Conservation (phyloP, 306 rosid species). For the Medicago ruthenica region DNA sequence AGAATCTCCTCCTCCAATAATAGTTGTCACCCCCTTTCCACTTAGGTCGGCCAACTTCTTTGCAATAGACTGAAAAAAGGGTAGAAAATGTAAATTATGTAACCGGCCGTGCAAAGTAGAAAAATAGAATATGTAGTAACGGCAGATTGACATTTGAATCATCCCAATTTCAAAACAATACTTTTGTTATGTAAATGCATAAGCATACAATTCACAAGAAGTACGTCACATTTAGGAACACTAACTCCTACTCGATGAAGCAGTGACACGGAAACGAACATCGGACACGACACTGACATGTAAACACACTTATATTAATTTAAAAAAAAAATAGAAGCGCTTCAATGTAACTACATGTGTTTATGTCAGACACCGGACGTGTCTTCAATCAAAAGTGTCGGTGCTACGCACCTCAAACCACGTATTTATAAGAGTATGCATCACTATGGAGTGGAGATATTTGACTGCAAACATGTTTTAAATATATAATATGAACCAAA, state of each 20-base stretch:
- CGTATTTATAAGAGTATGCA: not conserved
- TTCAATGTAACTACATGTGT: not conserved
- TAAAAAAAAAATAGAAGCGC: not conserved
- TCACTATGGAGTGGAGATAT: conserved; percentile 24
- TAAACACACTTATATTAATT: not conserved
- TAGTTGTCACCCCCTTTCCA: conserved; percentile 95
- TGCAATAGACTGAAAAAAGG: conserved; percentile 74
- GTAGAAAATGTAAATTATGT: conserved; percentile 1
- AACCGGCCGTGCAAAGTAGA: not conserved
- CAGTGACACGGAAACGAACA: not conserved
- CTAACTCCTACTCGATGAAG: not conserved
- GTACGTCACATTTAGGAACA: conserved; percentile 21
- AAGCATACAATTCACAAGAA: conserved; percentile 9
- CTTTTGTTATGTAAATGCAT: conserved; percentile 10
- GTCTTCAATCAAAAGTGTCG: not conserved
- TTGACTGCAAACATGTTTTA: conserved; percentile 12
- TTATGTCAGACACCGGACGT: not conserved
- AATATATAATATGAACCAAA: conserved; percentile 19
- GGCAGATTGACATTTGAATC: conserved; percentile 23
- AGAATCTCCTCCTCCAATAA: conserved; percentile 99
- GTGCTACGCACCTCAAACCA: not conserved
- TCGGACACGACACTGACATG: not conserved
- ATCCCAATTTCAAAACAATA: conserved; percentile 14
- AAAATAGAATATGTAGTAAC: conserved; percentile 3
- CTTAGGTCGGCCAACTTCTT: conserved; percentile 96